Base-by-base conservation (phyloP, 116 monocot genomes). In the Phalaenopsis hybrid region DNA sequence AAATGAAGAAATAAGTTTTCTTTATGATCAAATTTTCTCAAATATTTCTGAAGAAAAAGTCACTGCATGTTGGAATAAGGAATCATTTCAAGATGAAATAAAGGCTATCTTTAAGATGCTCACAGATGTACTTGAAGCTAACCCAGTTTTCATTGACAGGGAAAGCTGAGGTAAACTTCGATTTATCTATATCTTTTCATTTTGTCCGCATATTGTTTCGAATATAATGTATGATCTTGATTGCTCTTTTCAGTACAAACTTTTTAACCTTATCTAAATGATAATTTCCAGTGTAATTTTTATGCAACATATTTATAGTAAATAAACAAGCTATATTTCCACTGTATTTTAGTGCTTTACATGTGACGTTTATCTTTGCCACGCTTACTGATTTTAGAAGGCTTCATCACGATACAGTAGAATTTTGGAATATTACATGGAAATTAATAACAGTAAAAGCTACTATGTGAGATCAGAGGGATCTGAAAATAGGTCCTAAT, bases 1-100 rank as follows among this genome's bases (percentile, higher is more conserved):
- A 21, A 85, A 78, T 80, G 85, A 87, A 85, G 85, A 81, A 49
- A 37, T 81, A 75, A 41, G 17, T 43, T 68, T 80, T 82, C 81
- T 91, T 63, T 91, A 87, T 78, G 78, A 91, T 58, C 89, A 85
- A 78, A 81, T 91, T 46, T 83, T 88, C 59, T 69, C 77, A 5
- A 69, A 74, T 44, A 34, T 84, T 44, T 20, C 43, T 44, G 57
- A 83, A 51, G 85, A 87, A 43, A 51, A 72, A 41, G 72, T 80
- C n/a, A 20, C 77, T 57, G 78, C 80, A 43, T 76, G 82, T 12
- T 67, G 89, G 41, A 31, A 57, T 7, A 79, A 8, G 43, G 82
- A 76, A 74, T 51, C 81, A 76, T 91, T 91, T 78, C 77, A 70
- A 45, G 82, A 79, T 18, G 44, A 76, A 76, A 44, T 88, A 4